Evolutionary conservation across 148 eudicot species (phyloP), one percentile per base, ranked within the genome.

Genomic region (Agrostemma githago): DNA sequence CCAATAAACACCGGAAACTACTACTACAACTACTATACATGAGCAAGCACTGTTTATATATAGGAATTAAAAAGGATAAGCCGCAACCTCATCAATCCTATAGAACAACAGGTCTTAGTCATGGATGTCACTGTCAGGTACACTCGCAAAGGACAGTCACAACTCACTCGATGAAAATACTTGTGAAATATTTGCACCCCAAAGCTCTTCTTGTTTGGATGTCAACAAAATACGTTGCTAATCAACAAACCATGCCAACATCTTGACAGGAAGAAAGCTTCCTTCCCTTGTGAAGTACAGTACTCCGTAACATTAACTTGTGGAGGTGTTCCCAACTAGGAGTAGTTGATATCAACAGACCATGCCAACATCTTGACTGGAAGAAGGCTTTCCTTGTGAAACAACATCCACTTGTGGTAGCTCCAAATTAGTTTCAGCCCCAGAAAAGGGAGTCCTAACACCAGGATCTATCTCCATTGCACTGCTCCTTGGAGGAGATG

Each of bases 401-500:
- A 74, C 69, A 76, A 72, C 77, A 40, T 73, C 59, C 68, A 78
- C 73, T 48, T 78, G 87, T n/a, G 82, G 62, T 34, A 79, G 67
- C 17, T 67, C 40, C 5, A 79, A 54, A 57, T 82, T 87, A 39
- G 84, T 70, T 68, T 89, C 97, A 56, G 72, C 14, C 8, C 83
- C 84, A 3, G 63, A 80, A 76, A 87, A 84, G 5, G 89, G 83
- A 81, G 81, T 84, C 73, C 60, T 76, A 9, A 66, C 64, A 66
- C 21, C 70, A 20, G 77, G 44, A 34, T 92, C 97, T 19, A 85
- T 89, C 74, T 95, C 99, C 92, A 92, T 88, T 15, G 89, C 82
- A 56, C 89, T 79, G 54, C 89, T 53, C 79, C 96, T 88, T 9
- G 99, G 98, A 60, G 98, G 97, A 17, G 99, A 95, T 59, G 82